Evolutionary conservation across 805 yeast species (phyloP).

Genomic region (Saccharomycopsis malanga): DNA sequence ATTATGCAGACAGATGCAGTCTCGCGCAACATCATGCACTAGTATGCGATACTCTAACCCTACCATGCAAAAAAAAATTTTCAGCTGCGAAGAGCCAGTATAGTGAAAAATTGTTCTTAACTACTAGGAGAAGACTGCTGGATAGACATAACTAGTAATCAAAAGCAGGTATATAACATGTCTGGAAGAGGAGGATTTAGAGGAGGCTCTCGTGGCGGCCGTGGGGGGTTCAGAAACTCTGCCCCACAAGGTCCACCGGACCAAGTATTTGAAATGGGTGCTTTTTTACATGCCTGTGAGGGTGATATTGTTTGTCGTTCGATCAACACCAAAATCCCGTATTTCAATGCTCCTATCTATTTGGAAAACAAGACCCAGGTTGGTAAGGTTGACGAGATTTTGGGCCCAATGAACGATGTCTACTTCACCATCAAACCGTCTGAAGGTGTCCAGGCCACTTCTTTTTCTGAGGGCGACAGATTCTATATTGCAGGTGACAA

Average conservation of each 20-base stretch:
- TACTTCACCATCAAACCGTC: slow-evolving; percentile 92
- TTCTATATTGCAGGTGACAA: slow-evolving; percentile 94
- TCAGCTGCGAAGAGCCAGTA: too few species aligned
- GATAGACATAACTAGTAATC: too few species aligned
- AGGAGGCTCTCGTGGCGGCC: slow-evolving; percentile 53
- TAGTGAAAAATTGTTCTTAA: too few species aligned
- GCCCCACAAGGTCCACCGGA: slow-evolving; percentile 95
- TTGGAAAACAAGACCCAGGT: slow-evolving; percentile 92
- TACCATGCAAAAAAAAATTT: too few species aligned
- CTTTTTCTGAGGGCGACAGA: slow-evolving; percentile 94
- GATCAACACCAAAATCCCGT: slow-evolving; percentile 89
- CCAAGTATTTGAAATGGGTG: slow-evolving; percentile 88
- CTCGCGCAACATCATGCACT: too few species aligned
- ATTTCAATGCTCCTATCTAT: slow-evolving; percentile 97
- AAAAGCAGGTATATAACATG: neutral
- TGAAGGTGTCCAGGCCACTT: slow-evolving; percentile 91
- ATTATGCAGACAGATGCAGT: too few species aligned
- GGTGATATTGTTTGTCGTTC: slow-evolving; percentile 97
- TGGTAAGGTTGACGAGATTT: slow-evolving; percentile 96
- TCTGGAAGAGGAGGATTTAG: slow-evolving; percentile 29
- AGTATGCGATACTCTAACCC: too few species aligned
- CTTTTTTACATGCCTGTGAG: slow-evolving; percentile 87
- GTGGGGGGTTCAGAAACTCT: slow-evolving; percentile 53
- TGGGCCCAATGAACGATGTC: slow-evolving; percentile 98
- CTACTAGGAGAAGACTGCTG: too few species aligned